phyloP scores from a whole-genome alignment of 1,139 yeast genomes.

The Geotrichum klebahnii region DNA sequence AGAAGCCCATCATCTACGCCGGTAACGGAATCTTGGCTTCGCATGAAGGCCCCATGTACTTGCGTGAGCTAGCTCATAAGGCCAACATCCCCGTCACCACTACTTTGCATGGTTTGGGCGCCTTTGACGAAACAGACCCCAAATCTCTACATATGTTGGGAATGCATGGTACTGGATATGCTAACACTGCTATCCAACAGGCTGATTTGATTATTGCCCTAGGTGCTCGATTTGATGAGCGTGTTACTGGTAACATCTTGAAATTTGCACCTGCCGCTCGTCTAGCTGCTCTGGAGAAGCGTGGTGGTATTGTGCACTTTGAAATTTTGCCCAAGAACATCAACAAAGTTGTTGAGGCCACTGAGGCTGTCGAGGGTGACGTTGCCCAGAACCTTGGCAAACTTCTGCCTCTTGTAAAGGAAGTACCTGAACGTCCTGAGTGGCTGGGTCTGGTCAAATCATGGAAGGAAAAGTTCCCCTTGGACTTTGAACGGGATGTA shows the following conservation, averaged over 20 bases:
- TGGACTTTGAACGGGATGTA: slow-evolving; percentile 55
- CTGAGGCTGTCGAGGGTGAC: slow-evolving; percentile 96
- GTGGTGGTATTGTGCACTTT: slow-evolving; percentile 95
- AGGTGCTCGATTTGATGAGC: slow-evolving; percentile 97
- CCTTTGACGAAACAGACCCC: slow-evolving; percentile 86
- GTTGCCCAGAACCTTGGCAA: slow-evolving; percentile 71
- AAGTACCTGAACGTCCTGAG: slow-evolving; percentile 62
- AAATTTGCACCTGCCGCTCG: slow-evolving; percentile 94
- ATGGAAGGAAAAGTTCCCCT: slow-evolving; percentile 88
- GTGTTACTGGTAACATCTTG: slow-evolving; percentile 83
- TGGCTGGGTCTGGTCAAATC: slow-evolving; percentile 72
- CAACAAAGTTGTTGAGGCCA: slow-evolving; percentile 95
- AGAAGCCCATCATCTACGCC: slow-evolving; percentile 82
- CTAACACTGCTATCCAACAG: slow-evolving; percentile 86
- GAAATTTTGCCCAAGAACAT: slow-evolving; percentile 95
- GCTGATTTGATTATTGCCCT: slow-evolving; percentile 91
- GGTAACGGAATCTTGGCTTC: slow-evolving; percentile 87
- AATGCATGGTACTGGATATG: slow-evolving; percentile 96
- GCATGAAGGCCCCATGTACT: slow-evolving; percentile 72
- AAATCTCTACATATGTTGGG: slow-evolving; percentile 94
- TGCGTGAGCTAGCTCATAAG: slow-evolving; percentile 82
- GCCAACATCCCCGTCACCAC: slow-evolving; percentile 95
- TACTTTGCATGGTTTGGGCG: slow-evolving; percentile 88
- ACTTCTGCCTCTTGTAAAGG: slow-evolving; percentile 64
- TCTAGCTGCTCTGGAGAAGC: slow-evolving; percentile 76